Evolutionary conservation across 768 basidiomycete species (phyloP).

Genomic region (Sporobolomyces phaffii): DNA sequence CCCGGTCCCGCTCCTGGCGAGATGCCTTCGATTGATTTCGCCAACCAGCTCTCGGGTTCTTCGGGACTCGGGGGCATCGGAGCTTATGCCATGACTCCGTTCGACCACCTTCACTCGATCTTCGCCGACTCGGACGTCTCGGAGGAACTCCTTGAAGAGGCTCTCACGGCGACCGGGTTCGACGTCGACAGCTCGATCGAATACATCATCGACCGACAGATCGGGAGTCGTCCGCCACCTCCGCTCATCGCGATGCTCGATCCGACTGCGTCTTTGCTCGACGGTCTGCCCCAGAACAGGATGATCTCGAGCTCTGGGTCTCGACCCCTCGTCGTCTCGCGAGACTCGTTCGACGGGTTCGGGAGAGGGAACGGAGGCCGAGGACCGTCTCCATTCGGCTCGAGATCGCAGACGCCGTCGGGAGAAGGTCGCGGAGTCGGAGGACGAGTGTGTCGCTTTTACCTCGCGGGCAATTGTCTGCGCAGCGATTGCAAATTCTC

Average conservation of each 20-base stretch:
- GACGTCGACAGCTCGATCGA: conserved; percentile 96
- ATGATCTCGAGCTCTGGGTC: conserved; percentile 27
- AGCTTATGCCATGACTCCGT: conserved; percentile 69
- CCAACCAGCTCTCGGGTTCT: conserved; percentile 25
- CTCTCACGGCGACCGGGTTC: conserved; percentile 75
- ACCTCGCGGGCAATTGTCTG: conserved; percentile 90
- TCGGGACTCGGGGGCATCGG: conserved; percentile 28
- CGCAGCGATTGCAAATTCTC: conserved; percentile 89
- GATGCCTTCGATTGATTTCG: conserved; percentile 36
- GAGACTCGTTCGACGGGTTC: conserved; percentile 43
- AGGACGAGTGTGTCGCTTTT: conserved; percentile 81
- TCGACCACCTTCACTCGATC: conserved; percentile 89
- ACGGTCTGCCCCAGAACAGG: conserved; percentile 9
- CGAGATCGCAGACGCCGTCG: conserved; percentile 39
- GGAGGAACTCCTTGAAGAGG: conserved; percentile 87
- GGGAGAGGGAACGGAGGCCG: conserved; percentile 34
- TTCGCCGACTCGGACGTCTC: conserved; percentile 78
- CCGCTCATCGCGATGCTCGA: conserved; percentile 41
- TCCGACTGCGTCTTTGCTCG: conserved; percentile 52
- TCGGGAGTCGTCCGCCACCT: conserved; percentile 49
- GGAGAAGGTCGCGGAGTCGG: conserved; percentile 42
- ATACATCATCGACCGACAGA: conserved; percentile 67
- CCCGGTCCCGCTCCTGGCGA: conserved; percentile 31
- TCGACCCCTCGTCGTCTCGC: conserved; percentile 40
- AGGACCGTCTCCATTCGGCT: conserved; percentile 29